These are phyloP conservation scores for Rubroboletus satanas DNA, from an alignment of 768 basidiomycete species.

Conservation along the genomic window DNA sequence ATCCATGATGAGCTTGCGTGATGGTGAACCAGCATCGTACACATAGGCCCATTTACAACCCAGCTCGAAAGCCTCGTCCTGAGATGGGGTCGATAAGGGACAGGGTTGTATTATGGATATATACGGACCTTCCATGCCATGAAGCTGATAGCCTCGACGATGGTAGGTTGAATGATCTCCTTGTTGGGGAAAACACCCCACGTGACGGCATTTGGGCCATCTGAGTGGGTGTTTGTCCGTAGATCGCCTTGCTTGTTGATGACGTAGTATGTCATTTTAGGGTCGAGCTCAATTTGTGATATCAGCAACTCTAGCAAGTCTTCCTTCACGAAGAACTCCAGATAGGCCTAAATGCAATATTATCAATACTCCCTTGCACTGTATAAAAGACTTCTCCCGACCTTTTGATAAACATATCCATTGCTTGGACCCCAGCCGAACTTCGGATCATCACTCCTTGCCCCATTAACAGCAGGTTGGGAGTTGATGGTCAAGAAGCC, in stretches of 20 bases:
- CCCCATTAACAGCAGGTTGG: constrained; percentile 93
- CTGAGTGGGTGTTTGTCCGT: constrained; percentile 89
- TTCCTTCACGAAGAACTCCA: constrained; percentile 91
- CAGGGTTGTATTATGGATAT: not conserved
- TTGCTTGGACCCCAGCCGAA: constrained; percentile 95
- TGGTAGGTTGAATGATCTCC: constrained; percentile 93
- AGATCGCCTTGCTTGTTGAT: constrained; percentile 96
- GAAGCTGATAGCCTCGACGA: constrained; percentile 95
- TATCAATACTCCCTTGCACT: not conserved
- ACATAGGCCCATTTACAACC: constrained; percentile 87
- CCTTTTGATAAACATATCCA: constrained; percentile 96
- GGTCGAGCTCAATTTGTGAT: constrained; percentile 79
- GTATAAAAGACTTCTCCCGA: constrained; percentile 24
- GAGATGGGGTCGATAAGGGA: constrained; percentile 8
- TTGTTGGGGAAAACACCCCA: constrained; percentile 99
- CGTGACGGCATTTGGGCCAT: constrained; percentile 97
- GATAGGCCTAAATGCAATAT: constrained; percentile 66
- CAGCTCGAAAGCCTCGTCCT: constrained; percentile 94
- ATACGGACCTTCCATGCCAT: constrained; percentile 91
- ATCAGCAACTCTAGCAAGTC: constrained; percentile 68
- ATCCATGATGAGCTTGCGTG: constrained; percentile 69
- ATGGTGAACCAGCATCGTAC: constrained; percentile 73
- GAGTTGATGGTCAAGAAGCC: constrained; percentile 98
- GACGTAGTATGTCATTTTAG: constrained; percentile 91
- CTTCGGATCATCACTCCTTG: constrained; percentile 73